phyloP scores from a whole-genome alignment of 495 filamentous ascomycete genomes.

The Talaromyces liani region DNA sequence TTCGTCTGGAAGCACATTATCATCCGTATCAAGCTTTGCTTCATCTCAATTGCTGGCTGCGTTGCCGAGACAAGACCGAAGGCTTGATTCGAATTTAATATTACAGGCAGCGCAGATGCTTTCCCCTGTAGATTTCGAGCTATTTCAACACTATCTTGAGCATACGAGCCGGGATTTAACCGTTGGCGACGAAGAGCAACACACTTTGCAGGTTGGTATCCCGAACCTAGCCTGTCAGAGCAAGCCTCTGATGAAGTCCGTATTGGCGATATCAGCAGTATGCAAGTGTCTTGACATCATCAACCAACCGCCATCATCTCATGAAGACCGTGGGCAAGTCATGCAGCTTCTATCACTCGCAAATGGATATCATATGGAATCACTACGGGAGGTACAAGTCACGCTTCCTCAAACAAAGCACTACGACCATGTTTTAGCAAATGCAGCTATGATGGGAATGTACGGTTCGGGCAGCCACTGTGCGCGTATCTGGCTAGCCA shows the following conservation, averaged over 20 bases:
- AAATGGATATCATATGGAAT: conserved; percentile 25
- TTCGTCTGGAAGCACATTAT: not conserved
- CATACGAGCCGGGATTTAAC: conserved; percentile 33
- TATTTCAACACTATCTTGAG: conserved; percentile 31
- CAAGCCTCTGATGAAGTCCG: conserved; percentile 32
- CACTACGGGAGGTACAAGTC: conserved; percentile 23
- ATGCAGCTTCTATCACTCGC: conserved; percentile 22
- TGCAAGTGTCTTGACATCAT: conserved; percentile 34
- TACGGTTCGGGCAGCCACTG: conserved; percentile 34
- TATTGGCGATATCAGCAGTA: conserved; percentile 30
- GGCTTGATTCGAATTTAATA: not conserved
- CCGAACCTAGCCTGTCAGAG: conserved; percentile 33
- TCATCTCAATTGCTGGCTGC: not conserved
- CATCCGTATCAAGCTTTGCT: not conserved
- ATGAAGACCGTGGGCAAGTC: conserved; percentile 17
- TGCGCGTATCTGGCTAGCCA: conserved; percentile 27
- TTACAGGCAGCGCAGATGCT: conserved; percentile 12
- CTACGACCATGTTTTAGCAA: conserved; percentile 31
- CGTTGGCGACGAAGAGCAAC: conserved; percentile 26
- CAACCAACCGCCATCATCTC: conserved; percentile 11
- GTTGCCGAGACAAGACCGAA: not conserved
- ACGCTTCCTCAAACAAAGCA: conserved; percentile 20
- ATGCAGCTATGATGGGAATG: conserved; percentile 39
- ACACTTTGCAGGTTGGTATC: conserved; percentile 32
- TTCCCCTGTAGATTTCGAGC: conserved; percentile 23